Percentiles rank a stretch among this genome's conserved stretches.
Evolutionary conservation across 2,329 filamentous ascomycete genomes (phyloP).

Genomic region (Colletotrichum falcatum): DNA sequence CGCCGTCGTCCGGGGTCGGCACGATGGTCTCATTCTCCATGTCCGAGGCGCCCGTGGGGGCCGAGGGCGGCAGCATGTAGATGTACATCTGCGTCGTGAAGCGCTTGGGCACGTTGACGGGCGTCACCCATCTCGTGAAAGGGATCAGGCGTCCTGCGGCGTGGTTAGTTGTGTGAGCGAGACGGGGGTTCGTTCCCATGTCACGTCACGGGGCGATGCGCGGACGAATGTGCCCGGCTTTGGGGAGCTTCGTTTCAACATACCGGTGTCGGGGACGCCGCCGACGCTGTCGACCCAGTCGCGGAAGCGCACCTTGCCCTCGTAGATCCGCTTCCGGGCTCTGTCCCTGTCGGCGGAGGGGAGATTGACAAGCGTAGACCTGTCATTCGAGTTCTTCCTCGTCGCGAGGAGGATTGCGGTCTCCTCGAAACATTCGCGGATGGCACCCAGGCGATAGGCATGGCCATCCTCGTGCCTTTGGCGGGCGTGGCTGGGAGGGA

Average conservation of each 20-base stretch:
- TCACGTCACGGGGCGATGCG: not conserved
- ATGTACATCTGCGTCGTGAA: conserved; percentile 98
- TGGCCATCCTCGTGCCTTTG: conserved; percentile 76
- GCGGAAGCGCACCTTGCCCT: conserved; percentile 71
- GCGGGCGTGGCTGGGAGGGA: conserved; percentile 59
- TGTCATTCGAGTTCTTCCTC: conserved; percentile 48
- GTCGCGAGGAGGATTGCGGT: conserved; percentile 85
- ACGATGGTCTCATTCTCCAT: conserved; percentile 67
- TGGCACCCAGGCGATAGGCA: conserved; percentile 83
- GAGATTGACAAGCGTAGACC: conserved; percentile 71
- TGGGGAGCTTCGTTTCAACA: conserved; percentile 44
- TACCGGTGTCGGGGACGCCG: conserved; percentile 74
- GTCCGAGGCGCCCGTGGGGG: conserved; percentile 47
- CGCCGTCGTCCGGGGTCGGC: conserved; percentile 77
- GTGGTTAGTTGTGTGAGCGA: not conserved
- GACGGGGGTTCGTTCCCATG: too few relatives aligned
- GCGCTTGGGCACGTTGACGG: conserved; percentile 75
- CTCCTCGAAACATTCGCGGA: conserved; percentile 95
- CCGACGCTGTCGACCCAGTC: conserved; percentile 72
- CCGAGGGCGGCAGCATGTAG: conserved; percentile 81
- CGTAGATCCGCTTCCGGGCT: conserved; percentile 77
- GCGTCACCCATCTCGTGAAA: conserved; percentile 94
- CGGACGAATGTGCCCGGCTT: conserved; percentile 35
- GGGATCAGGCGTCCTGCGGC: conserved; percentile 73
- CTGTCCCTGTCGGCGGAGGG: conserved; percentile 69